Evolutionary conservation across 2,329 filamentous ascomycete genomes (phyloP).

Genomic region (Monilinia fructicola): DNA sequence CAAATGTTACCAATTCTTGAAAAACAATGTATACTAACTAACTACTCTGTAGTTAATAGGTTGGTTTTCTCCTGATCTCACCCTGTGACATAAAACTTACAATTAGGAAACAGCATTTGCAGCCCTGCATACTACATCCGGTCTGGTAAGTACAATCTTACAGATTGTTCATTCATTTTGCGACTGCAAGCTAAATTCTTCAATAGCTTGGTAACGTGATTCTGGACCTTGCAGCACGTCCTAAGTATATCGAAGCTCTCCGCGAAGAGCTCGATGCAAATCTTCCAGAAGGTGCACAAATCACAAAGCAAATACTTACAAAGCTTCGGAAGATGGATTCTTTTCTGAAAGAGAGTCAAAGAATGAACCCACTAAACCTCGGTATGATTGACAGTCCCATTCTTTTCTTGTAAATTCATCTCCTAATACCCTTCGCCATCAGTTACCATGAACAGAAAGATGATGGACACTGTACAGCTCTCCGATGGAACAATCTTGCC

Average conservation of each 20-base stretch:
- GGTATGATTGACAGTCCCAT: conserved; percentile 28
- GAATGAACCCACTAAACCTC: conserved; percentile 41
- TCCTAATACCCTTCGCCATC: conserved; percentile 15
- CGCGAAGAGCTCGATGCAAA: conserved; percentile 27
- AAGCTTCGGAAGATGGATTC: conserved; percentile 42
- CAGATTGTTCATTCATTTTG: background rate
- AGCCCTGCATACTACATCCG: conserved; percentile 9
- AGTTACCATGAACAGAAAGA: conserved; percentile 27
- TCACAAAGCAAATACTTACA: conserved; percentile 31
- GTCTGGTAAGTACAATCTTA: background rate
- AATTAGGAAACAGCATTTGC: conserved; percentile 4
- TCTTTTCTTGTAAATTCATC: background rate
- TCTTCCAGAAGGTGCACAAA: conserved; percentile 43
- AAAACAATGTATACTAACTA: background rate
- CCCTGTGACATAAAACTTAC: background rate
- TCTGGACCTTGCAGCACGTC: conserved; percentile 52
- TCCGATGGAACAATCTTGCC: conserved; percentile 41
- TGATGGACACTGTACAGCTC: conserved; percentile 34
- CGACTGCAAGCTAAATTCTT: background rate
- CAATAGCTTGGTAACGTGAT: conserved; percentile 35
- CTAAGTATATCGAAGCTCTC: conserved; percentile 43
- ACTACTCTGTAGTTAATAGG: background rate
- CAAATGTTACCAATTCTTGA: background rate
- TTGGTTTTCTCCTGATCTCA: background rate
- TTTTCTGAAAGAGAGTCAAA: conserved; percentile 44